Percentiles rank a stretch among this genome's conserved stretches.
These are phyloP conservation scores for Zoysia matrella DNA, from an alignment of 202 grass and related monocot species.

Conservation along the genomic window DNA sequence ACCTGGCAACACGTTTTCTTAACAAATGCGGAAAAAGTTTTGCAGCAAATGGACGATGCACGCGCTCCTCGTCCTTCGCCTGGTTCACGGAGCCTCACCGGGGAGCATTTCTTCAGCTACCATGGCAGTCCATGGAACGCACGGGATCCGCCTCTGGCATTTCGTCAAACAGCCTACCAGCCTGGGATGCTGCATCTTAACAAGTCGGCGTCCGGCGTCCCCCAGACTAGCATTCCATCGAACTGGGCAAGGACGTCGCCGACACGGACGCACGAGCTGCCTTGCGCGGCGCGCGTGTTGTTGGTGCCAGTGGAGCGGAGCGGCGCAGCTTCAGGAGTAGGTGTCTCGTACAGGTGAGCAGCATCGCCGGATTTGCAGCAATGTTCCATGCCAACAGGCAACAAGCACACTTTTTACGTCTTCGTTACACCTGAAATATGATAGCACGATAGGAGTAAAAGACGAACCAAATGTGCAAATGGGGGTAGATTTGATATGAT, in stretches of 20 bases:
- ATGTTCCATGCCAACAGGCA: constrained; percentile 14
- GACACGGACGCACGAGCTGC: too few relatives aligned
- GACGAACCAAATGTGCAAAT: too few relatives aligned
- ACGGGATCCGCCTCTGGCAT: neutral
- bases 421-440: neutral
- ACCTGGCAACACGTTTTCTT: neutral
- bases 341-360: constrained; percentile 15
- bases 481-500: neutral
- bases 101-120: neutral
- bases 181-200: too few relatives aligned
- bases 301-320: too few relatives aligned
- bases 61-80: too few relatives aligned
- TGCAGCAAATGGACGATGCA: neutral
- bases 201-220: too few relatives aligned
- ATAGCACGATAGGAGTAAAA: too few relatives aligned
- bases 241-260: too few relatives aligned
- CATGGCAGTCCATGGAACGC: neutral
- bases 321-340: constrained; percentile 13
- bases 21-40: neutral
- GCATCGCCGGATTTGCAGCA: constrained; percentile 38
- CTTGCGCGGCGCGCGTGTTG: too few relatives aligned
- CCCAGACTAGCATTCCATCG: too few relatives aligned
- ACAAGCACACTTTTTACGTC: neutral
- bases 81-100: too few relatives aligned
- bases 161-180: neutral